Evolutionary conservation across 805 yeast genomes (phyloP).

Genomic region (Monosporozyma yasuniensis): DNA sequence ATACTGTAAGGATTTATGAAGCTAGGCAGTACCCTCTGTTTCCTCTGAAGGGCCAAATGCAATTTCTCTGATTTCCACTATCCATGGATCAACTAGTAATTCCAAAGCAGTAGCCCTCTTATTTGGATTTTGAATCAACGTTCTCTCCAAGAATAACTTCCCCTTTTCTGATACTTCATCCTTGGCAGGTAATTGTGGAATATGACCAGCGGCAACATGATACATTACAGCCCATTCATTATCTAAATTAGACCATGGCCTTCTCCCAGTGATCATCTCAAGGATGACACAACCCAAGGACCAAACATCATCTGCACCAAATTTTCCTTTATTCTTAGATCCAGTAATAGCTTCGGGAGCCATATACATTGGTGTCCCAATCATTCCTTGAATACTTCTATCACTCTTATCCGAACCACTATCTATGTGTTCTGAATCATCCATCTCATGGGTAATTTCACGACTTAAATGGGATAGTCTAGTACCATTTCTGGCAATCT

Average conservation of each 20-base stretch:
- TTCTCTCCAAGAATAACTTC: conserved; percentile 55
- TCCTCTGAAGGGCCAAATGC: conserved; percentile 42
- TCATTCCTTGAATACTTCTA: conserved; percentile 26
- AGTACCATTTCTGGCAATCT: conserved; percentile 51
- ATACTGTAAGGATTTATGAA: not conserved
- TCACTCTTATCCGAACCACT: not conserved
- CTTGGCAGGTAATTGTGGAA: conserved; percentile 71
- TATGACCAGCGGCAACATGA: conserved; percentile 91
- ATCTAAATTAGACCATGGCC: conserved; percentile 95
- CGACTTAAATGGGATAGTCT: conserved; percentile 22
- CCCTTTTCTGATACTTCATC: conserved; percentile 78
- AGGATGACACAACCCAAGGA: conserved; percentile 91
- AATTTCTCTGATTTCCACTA: conserved; percentile 55
- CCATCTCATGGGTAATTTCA: not conserved
- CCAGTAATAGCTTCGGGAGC: conserved; percentile 95
- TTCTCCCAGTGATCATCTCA: conserved; percentile 92
- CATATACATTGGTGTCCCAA: conserved; percentile 99
- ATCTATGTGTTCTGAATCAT: conserved; percentile 8
- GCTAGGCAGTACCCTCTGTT: not conserved
- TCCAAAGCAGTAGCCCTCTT: conserved; percentile 79
- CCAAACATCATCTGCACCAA: conserved; percentile 72
- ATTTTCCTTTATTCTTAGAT: conserved; percentile 33
- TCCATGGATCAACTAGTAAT: conserved; percentile 84
- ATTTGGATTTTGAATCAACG: conserved; percentile 75
- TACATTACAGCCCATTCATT: conserved; percentile 99